These are phyloP conservation scores for Tetrapisispora arboricola DNA, from an alignment of 805 yeast species.

Conservation along the genomic window DNA sequence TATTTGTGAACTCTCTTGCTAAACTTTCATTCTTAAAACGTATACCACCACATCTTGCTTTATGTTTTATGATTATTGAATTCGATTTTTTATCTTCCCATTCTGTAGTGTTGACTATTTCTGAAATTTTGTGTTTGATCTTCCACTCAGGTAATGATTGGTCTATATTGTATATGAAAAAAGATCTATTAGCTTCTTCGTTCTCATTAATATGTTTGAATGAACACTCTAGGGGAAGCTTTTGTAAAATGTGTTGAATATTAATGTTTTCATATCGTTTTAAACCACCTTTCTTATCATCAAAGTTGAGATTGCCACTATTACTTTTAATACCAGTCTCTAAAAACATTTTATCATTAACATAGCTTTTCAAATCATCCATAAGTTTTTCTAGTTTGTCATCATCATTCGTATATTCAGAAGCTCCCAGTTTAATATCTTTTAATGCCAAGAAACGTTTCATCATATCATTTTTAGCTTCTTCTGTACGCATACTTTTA, in stretches of 20 bases:
- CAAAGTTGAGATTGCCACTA: neutral
- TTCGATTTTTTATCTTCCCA: conserved; percentile 17
- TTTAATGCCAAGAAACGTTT: conserved; percentile 48
- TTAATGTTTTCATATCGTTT: conserved; percentile 27
- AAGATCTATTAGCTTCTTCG: conserved; percentile 38
- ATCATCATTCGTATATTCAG: conserved; percentile 25
- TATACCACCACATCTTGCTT: conserved; percentile 20
- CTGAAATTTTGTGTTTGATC: conserved; percentile 43
- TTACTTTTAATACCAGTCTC: neutral
- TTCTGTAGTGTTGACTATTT: conserved; percentile 8
- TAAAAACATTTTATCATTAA: neutral
- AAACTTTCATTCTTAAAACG: conserved; percentile 13
- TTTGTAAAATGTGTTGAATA: conserved; percentile 41
- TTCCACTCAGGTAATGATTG: conserved; percentile 55
- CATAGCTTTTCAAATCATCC: conserved; percentile 28
- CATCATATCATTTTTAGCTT: conserved; percentile 43
- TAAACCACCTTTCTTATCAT: neutral
- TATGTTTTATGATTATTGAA: conserved; percentile 18
- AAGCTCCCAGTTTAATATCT: conserved; percentile 33
- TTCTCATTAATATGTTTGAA: conserved; percentile 30
- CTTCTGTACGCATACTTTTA: conserved; percentile 19
- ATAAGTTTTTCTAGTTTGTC: conserved; percentile 44
- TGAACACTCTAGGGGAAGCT: conserved; percentile 63
- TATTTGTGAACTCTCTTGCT: conserved; percentile 9
- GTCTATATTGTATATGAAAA: conserved; percentile 68